Conservation (phyloP, 306 rosid species). For the Argentina anserina region DNA sequence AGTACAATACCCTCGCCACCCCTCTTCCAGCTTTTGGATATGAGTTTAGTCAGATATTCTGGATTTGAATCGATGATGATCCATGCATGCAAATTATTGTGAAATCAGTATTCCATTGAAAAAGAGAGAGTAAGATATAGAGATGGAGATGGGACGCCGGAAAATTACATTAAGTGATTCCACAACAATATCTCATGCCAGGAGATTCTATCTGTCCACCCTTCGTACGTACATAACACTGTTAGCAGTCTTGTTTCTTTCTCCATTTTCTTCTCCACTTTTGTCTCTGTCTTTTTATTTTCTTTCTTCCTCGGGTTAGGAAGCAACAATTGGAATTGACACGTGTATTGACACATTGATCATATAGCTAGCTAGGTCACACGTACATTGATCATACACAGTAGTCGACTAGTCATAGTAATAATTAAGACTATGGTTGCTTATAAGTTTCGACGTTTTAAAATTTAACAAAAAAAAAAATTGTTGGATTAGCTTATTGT, state of each 20-base stretch:
- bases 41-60: not conserved
- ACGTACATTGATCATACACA: no score
- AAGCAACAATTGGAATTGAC: not conserved
- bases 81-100: conserved; percentile 6
- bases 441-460: no score
- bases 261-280: not conserved
- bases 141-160: not conserved
- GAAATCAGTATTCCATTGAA: not conserved
- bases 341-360: not conserved
- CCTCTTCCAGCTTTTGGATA: not conserved
- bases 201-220: conserved; percentile 9
- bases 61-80: not conserved
- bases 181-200: not conserved
- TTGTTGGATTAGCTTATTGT: no score
- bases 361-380: not conserved
- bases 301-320: not conserved
- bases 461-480: no score
- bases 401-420: no score
- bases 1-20: not conserved
- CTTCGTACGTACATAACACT: not conserved
- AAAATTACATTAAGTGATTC: not conserved
- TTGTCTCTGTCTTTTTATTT: not conserved
- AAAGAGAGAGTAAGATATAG: not conserved
- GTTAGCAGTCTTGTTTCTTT: not conserved
- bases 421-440: no score